Base-by-base conservation (phyloP, 2,329 filamentous ascomycete species). In the Talaromyces sp. region DNA sequence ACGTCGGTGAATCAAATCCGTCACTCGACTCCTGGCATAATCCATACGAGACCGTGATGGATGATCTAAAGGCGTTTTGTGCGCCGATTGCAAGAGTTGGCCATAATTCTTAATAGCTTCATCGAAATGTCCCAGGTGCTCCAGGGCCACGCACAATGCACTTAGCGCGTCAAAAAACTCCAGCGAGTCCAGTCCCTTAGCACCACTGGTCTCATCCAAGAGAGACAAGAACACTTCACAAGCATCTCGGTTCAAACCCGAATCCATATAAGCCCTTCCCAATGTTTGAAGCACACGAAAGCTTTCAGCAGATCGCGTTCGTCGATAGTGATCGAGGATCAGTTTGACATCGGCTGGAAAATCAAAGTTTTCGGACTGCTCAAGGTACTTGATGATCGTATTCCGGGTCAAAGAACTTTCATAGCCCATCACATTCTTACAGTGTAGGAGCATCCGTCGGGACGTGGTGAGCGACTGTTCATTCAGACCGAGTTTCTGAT, bases 81-180 rank as follows among this genome's bases (percentile, higher is more conserved):
- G 56, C 5, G 67, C 67, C 61, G 69, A 67, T 21, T 65, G 59
- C 8, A 69, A 60, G 9, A 70, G 63, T 35, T 68, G 65, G 10
- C 65, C 62, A 45, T 70, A 70, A 8, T 67, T 63, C 6, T 67
- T 63, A 10, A 69, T 67, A 2, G 68, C 68, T 48, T 68, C 64
- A 25, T 70, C 68, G 8, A 68, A 45, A 8, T 62, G 64, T 17
- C 67, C 68, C 10, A 69, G 64, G 21, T 69, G 65, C 17, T 70
- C 67, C 11, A 62, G 58, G 7, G 66, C 66, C 4, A 69, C 64
- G 48, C 67, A 69, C 5, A 70, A 61, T 7, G 67, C 66, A 43
- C 67, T 70, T 10, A 70, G 64, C 1, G 68, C 67, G 54, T 69
- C 64, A 33, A 67, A 69, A 6, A 67, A 68, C 28, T 70, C 68